Conservation (phyloP, 306 rosid species). For the Senna tora region DNA sequence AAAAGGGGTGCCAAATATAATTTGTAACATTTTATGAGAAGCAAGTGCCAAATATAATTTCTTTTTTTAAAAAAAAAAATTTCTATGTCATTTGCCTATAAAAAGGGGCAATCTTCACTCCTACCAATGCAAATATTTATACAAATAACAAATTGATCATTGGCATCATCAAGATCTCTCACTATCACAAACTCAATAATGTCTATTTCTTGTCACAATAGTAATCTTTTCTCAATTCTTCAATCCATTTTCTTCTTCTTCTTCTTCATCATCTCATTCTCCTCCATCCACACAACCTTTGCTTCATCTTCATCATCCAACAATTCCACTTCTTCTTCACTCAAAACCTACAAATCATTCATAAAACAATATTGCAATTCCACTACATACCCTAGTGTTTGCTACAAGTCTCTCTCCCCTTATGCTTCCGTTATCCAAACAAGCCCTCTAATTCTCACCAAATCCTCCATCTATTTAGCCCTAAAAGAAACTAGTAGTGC, state of each 20-base stretch:
- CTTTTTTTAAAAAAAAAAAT: too few species aligned
- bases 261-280: conserved; percentile 9
- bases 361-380: conserved; percentile 41
- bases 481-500: conserved; percentile 28
- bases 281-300: conserved; percentile 26
- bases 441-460: conserved; percentile 40
- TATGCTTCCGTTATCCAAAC: conserved; percentile 44
- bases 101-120: conserved; percentile 22
- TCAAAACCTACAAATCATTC: conserved; percentile 35
- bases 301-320: background rate
- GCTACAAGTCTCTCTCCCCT: conserved; percentile 48
- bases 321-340: background rate
- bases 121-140: conserved; percentile 18
- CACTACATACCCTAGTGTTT: conserved; percentile 43
- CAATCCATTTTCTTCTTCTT: conserved; percentile 27
- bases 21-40: too few species aligned
- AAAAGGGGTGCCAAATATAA: too few species aligned
- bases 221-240: conserved; percentile 28
- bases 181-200: background rate
- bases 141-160: conserved; percentile 5
- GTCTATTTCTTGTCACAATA: background rate
- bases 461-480: conserved; percentile 33
- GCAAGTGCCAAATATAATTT: too few species aligned
- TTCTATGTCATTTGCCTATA: conserved; percentile 32
- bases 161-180: conserved; percentile 27